phyloP scores from a whole-genome alignment of 23 red algal genomes.

The Agarophyton chilense region DNA sequence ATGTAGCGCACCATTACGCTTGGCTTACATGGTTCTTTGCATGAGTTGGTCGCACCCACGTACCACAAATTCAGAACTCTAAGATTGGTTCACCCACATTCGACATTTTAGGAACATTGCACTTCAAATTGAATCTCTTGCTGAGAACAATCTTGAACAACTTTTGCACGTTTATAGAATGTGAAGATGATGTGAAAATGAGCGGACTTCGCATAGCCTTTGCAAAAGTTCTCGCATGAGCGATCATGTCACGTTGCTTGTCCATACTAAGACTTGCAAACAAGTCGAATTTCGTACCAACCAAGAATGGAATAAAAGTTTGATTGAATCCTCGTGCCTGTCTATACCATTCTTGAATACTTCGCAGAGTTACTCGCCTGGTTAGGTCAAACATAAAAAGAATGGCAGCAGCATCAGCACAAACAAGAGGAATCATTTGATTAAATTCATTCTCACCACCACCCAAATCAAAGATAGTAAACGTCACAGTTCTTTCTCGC shows the following conservation, averaged over 20 bases:
- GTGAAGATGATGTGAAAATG: conserved; percentile 87
- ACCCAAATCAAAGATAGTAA: conserved; percentile 96
- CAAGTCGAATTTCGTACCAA: conserved; percentile 97
- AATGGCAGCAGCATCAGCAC: conserved; percentile 89
- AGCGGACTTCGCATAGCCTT: conserved; percentile 93
- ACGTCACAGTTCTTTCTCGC: conserved; percentile 82
- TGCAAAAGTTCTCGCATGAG: conserved; percentile 92
- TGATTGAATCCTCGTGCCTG: conserved; percentile 92
- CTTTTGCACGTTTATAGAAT: conserved; percentile 96
- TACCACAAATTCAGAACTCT: conserved; percentile 57
- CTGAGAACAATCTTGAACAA: conserved; percentile 95
- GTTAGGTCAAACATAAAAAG: conserved; percentile 99
- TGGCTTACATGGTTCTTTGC: background rate
- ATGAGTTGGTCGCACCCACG: background rate
- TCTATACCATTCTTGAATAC: conserved; percentile 94
- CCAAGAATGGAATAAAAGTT: conserved; percentile 90
- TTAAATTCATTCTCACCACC: conserved; percentile 94
- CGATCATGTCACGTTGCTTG: conserved; percentile 82
- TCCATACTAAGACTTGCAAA: conserved; percentile 83
- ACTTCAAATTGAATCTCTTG: conserved; percentile 90
- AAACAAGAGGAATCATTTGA: conserved; percentile 96
- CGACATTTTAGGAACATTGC: conserved; percentile 68
- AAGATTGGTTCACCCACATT: conserved; percentile 87
- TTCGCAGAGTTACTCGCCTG: conserved; percentile 80
- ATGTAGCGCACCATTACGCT: background rate